A percentile compares a stretch with the other conserved stretches of the same genome.
Conservation (phyloP, 2,329 filamentous ascomycete species). For the Aspergillus carbonarius region DNA sequence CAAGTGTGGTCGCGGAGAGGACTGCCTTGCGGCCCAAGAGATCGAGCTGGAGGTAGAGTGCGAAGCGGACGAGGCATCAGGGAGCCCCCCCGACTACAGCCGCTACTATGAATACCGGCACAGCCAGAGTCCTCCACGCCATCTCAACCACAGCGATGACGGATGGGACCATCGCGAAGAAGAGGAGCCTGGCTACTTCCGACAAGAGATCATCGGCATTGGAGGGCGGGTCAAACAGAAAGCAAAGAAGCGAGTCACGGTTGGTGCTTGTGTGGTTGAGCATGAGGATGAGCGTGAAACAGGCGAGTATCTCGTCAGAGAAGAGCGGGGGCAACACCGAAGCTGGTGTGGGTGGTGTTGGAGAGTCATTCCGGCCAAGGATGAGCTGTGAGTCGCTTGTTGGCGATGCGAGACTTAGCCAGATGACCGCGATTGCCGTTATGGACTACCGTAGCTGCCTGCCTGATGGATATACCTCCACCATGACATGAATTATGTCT, state of each 20-base stretch:
- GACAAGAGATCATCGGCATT: conserved; percentile 88
- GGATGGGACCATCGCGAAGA: conserved; percentile 30
- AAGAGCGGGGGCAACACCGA: conserved; percentile 66
- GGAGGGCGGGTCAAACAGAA: conserved; percentile 86
- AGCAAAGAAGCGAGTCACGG: conserved; percentile 74
- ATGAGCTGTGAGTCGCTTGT: conserved; percentile 34
- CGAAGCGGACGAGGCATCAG: conserved; percentile 65
- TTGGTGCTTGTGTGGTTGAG: conserved; percentile 83
- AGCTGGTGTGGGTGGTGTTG: conserved; percentile 95
- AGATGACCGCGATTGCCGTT: neutral
- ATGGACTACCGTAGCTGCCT: neutral
- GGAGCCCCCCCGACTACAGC: conserved; percentile 33
- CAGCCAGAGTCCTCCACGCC: conserved; percentile 11
- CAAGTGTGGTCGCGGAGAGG: conserved; percentile 74
- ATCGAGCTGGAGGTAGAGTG: conserved; percentile 84
- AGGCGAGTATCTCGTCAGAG: conserved; percentile 66
- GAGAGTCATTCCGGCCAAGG: conserved; percentile 65
- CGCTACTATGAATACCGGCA: conserved; percentile 22
- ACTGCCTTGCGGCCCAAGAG: conserved; percentile 73
- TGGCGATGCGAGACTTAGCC: neutral
- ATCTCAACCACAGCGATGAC: conserved; percentile 16
- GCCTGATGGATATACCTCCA: neutral
- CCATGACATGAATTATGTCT: neutral
- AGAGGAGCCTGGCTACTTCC: conserved; percentile 67
- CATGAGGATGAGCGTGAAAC: conserved; percentile 73